Evolutionary conservation across 2,329 filamentous ascomycete species (phyloP).

Genomic region (Cercospora janseana): DNA sequence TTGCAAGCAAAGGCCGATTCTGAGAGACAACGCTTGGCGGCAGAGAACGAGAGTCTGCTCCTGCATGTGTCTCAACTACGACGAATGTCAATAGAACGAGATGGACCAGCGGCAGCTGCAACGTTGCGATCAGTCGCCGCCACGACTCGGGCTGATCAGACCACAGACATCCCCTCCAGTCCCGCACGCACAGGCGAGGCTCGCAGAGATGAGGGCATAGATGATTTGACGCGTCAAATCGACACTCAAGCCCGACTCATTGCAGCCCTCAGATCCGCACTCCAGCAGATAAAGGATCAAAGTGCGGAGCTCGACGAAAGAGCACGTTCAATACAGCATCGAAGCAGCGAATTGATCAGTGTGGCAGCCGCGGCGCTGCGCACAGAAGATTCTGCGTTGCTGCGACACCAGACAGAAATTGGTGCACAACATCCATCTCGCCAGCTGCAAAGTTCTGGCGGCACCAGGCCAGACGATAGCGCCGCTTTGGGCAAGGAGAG

Average conservation of each 20-base stretch:
- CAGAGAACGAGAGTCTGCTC: conserved; percentile 40
- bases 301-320: not conserved
- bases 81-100: not conserved
- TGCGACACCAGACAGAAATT: not conserved
- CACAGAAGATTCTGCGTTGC: not conserved
- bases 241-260: not conserved
- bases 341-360: not conserved
- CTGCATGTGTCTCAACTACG: conserved; percentile 13
- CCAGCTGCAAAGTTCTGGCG: no score
- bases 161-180: no score
- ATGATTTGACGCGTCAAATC: conserved; percentile 6
- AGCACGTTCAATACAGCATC: not conserved
- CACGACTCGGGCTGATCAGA: no score
- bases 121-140: no score
- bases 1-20: conserved; percentile 46
- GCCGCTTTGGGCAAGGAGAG: no score
- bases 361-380: not conserved
- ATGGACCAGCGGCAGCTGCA: no score
- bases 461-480: no score
- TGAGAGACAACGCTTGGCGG: conserved; percentile 45
- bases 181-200: not conserved
- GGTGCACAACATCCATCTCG: no score
- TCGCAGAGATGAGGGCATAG: not conserved
- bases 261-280: not conserved
- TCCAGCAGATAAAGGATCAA: not conserved